Evolutionary conservation across 352 stramenopile species (phyloP), one percentile per base, ranked within the genome.

Genomic region (Globisporangium lucens): DNA sequence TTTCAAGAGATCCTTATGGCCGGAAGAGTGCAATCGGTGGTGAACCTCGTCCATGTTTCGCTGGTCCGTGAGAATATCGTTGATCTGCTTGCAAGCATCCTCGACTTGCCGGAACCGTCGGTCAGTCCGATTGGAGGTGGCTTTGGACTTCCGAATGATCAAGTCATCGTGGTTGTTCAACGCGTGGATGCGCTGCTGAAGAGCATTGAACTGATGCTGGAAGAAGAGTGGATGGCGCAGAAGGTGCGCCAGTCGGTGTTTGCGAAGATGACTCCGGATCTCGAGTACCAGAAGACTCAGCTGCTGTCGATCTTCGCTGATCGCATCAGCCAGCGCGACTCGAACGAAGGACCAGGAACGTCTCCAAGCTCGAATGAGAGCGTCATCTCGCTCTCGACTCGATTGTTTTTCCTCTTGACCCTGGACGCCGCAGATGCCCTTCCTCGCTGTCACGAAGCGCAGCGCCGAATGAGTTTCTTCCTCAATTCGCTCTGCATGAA

Each of bases 391-490:
- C 74, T 91, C 15, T 89, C 84, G 2, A 96, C 84, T 38, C 81
- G 88, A 12, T 68, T 94, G 10, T 94, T 93, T 61, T 94, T 94
- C 61, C 71, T 96, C 65, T 74, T 96, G 36, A 96, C 89, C 2
- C 69, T 96, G 5, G 89, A 96, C 73, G 87, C 85, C 30, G 82
- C 86, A 0, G 89, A 96, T 71, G 83, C 89, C 5, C 67, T 94
- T 33, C 89, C 89, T 24, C 89, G 89, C 24, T 95, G 85, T 65
- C 81, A 91, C 36, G 89, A 96, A 76, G 89, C 85, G 7, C 86
- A 90, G 70, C 85, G 87, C 17, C 86, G 89, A n/a, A 92, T 96
- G 85, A 93, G 87, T 71, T 96, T 96, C 65, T 96, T 96, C 70
- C 57, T 92, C 52, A 96, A 96, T 68, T 96, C 89, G 38, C 58